Base-by-base conservation (phyloP, 805 yeast species). In the Lipomyces oligophaga region DNA sequence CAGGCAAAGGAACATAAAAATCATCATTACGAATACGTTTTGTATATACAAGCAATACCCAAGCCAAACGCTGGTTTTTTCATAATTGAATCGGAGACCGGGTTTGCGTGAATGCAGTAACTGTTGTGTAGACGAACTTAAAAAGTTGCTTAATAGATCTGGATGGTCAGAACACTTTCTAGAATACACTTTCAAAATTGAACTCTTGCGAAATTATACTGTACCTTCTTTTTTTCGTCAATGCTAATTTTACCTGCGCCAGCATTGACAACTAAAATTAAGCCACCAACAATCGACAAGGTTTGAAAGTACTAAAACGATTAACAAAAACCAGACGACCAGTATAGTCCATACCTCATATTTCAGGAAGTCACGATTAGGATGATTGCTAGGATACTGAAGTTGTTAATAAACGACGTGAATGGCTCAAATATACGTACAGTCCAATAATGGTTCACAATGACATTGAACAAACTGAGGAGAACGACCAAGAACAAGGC, bases 201-300 rank as follows among this genome's bases (percentile, higher is more conserved):
- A n/a, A n/a, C n/a, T n/a, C n/a, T n/a, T n/a, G n/a, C n/a, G n/a
- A n/a, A n/a, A n/a, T n/a, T n/a, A n/a, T n/a, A n/a, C n/a, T n/a
- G n/a, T 49, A 85, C 81, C 74, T 90, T 90, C 74, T 90, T 89
- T 82, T 93, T 90, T 67, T 88, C 97, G 63, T 90, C 98, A 48
- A 90, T 71, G 22, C 95, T 85, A 55, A 90, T 74, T 59, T 85
- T 89, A 41, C 98, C 98, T 25, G 97, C 97, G 53, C 98, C 98
- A 3, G 96, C 86, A 69, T 85, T 87, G 49, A 86, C 96, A 52
- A 93, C 85, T 57, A 93, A 72, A 52, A 90, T 70, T 54, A 90
- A 77, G 1, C 97, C 98, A 47, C 98, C 98, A 41, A 90, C 89
- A 64, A 90, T 90, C 47, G 95, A 83, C 63, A 90, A 74, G 32